Base-by-base conservation (phyloP, 2,329 filamentous ascomycete species). In the Plectosphaerella sp. region DNA sequence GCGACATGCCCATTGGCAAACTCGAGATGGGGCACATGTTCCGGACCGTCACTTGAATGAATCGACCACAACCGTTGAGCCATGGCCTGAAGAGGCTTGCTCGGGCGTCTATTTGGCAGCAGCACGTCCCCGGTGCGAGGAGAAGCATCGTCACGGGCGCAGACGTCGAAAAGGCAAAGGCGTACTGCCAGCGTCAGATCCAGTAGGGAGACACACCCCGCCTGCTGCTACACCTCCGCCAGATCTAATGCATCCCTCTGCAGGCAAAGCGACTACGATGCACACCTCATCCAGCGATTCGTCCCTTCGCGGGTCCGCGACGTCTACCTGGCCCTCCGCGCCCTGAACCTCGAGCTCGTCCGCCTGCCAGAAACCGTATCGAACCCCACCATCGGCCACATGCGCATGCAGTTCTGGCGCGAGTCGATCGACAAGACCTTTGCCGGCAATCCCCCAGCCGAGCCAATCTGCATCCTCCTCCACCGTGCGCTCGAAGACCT, bases 331-430 rank as follows among this genome's bases (percentile, higher is more conserved):
- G 91, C 92, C 54, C 84, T 99, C 53, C 89, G 93, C 57, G 88
- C 92, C 48, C 85, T 99, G 69, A 99, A 99, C 66, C 81, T 97
- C 62, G 93, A 97, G 68, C 82, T 97, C 54, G 89, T 93, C 45
- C 83, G 89, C 52, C 88, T 97, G 56, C 91, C 94, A 52, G 93
- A 97, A 70, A 84, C 89, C 12, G 92, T 94, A 18, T 94, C 89
- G 46, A 94, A 88, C 55, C 84, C 89, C n/a, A 87, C 87, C 4
- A 89, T 97, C 55, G 93, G 91, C 48, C 79, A 86, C 49, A 84
- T 97, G 78, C 91, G 94, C 58, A 87, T 96, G 70, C 90, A 96
- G 68, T 97, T 97, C 75, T 97, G 94, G 89, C 84, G 89, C 48
- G 92, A 97, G 61, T 84, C 89, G 5, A 75, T 99, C 49, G 81